phyloP scores from a whole-genome alignment of 495 filamentous ascomycete species.

The Penicillium arizonense region DNA sequence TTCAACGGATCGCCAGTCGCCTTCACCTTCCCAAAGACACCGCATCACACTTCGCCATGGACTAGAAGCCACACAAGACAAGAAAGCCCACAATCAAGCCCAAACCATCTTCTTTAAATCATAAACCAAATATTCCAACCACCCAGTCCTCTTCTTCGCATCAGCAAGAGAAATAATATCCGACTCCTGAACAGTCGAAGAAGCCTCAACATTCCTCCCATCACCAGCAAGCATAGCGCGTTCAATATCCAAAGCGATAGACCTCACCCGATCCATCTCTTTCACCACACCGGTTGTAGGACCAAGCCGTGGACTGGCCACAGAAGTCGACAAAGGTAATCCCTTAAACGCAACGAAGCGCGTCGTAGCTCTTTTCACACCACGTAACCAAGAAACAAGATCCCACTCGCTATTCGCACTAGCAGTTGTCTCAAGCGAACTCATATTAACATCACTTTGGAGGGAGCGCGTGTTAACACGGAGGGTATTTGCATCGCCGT shows the following conservation, averaged over 20 bases:
- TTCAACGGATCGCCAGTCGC: no score
- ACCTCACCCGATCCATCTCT: conserved; percentile 67
- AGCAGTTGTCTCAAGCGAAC: conserved; percentile 27
- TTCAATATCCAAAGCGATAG: conserved; percentile 62
- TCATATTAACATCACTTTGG: conserved; percentile 48
- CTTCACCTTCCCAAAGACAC: no score
- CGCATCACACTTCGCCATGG: no score
- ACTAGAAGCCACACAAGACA: no score
- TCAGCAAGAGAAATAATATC: conserved; percentile 82
- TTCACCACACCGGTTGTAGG: conserved; percentile 41
- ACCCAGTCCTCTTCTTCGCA: conserved; percentile 82
- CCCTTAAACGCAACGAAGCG: conserved; percentile 59
- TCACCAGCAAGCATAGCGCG: conserved; percentile 38
- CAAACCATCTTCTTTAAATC: conserved; percentile 89
- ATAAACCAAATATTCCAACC: conserved; percentile 82
- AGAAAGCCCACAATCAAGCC: conserved; percentile 49
- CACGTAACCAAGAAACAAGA: conserved; percentile 42
- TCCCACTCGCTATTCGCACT: conserved; percentile 32
- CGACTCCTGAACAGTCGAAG: conserved; percentile 56
- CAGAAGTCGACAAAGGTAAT: conserved; percentile 37
- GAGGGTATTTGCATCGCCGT: conserved; percentile 61
- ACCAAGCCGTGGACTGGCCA: conserved; percentile 26
- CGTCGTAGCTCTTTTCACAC: conserved; percentile 29
- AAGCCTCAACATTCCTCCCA: conserved; percentile 14
- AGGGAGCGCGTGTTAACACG: conserved; percentile 83